phyloP scores from a whole-genome alignment of 129 eudicot species.

The Pittosporum tobira region DNA sequence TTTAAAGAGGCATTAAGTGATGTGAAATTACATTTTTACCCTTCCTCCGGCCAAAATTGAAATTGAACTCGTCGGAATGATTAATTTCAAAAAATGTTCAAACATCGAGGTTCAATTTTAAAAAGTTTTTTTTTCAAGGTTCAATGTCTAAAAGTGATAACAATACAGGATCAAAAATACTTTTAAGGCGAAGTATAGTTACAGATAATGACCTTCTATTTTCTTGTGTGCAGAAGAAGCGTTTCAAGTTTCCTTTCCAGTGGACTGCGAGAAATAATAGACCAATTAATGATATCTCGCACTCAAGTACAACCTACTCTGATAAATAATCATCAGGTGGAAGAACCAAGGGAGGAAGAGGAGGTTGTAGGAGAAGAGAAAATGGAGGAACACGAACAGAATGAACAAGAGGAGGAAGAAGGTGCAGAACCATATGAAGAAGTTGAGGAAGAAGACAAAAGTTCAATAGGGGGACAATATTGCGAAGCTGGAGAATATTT shows the following conservation, averaged over 20 bases:
- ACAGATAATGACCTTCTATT: background rate
- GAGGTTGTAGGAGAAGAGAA: constrained; percentile 3
- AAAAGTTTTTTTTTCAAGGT: no score
- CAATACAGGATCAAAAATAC: no score
- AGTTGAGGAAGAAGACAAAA: constrained; percentile 28
- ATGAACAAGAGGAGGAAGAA: constrained; percentile 2
- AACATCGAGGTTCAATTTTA: no score
- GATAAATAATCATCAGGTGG: constrained; percentile 9
- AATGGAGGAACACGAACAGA: background rate
- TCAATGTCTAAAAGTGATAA: no score
- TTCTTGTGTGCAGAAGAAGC: constrained; percentile 36
- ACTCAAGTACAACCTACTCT: constrained; percentile 18
- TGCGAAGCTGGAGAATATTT: constrained; percentile 21
- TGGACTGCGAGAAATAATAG: constrained; percentile 41
- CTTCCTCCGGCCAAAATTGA: no score
- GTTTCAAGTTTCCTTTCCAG: constrained; percentile 65
- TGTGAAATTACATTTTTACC: no score
- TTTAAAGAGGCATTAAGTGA: no score
- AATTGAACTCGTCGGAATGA: no score
- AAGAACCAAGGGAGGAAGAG: background rate
- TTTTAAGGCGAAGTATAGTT: no score
- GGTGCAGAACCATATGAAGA: constrained; percentile 13
- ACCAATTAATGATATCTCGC: constrained; percentile 45
- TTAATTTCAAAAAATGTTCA: no score
- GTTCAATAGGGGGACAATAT: constrained; percentile 16